These are phyloP conservation scores for Fusarium globosum DNA, from an alignment of 2,329 filamentous ascomycete species.

Conservation along the genomic window DNA sequence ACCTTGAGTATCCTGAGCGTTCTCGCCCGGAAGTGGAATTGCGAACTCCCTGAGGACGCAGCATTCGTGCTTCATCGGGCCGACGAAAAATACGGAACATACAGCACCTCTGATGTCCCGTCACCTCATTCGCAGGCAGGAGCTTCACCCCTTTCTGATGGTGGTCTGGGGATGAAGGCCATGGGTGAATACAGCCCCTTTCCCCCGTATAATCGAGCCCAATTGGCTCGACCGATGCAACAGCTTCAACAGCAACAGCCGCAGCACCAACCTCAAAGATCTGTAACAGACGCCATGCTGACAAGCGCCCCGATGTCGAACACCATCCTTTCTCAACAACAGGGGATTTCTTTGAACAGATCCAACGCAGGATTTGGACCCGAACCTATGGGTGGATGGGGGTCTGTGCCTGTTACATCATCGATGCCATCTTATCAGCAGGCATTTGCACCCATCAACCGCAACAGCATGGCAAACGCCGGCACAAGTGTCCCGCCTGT, in stretches of 20 bases:
- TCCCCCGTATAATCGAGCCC: constrained; percentile 48
- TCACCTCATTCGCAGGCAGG: constrained; percentile 59
- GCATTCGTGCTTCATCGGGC: constrained; percentile 78
- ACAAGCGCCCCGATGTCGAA: constrained; percentile 25
- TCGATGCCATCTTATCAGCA: constrained; percentile 37
- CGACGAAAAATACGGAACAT: constrained; percentile 82
- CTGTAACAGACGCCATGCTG: constrained; percentile 24
- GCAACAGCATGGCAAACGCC: constrained; percentile 24
- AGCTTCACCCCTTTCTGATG: constrained; percentile 48
- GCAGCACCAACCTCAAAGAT: constrained; percentile 26
- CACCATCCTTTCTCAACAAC: constrained; percentile 25
- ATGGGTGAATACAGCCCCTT: constrained; percentile 50
- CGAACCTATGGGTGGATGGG: constrained; percentile 45
- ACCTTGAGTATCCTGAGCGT: constrained; percentile 88
- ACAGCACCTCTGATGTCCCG: constrained; percentile 69
- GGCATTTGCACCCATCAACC: constrained; percentile 37
- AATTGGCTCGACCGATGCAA: constrained; percentile 40
- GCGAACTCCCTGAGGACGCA: constrained; percentile 88
- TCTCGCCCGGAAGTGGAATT: constrained; percentile 88
- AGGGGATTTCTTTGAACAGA: constrained; percentile 37
- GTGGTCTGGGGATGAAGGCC: constrained; percentile 34
- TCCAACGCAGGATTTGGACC: constrained; percentile 35
- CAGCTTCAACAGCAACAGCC: constrained; percentile 17
- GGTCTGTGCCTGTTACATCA: constrained; percentile 29
- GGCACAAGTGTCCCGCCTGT: constrained; percentile 31